Conservation (phyloP, 1,284 basidiomycete species). For the Pseudozyma sp. region DNA sequence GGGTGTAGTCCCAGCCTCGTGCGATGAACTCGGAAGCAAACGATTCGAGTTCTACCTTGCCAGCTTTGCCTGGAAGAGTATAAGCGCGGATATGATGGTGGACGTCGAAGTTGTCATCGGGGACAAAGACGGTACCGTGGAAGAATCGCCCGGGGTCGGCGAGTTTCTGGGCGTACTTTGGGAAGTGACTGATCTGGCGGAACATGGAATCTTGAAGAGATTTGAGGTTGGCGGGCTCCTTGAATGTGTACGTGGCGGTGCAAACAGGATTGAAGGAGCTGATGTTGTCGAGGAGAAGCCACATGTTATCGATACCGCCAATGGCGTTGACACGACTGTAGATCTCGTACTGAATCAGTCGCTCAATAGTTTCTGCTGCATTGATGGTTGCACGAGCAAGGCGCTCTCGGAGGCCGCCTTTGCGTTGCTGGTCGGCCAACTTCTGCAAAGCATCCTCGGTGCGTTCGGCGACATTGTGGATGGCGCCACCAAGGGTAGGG, state of each 20-base stretch:
- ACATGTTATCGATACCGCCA: constrained; percentile 60
- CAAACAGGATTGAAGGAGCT: constrained; percentile 64
- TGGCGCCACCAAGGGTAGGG: constrained; percentile 18
- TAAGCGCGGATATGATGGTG: constrained; percentile 43
- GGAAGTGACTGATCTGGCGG: constrained; percentile 53
- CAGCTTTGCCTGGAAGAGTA: constrained; percentile 47
- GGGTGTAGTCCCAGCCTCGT: constrained; percentile 56
- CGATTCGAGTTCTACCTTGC: constrained; percentile 55
- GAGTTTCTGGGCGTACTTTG: constrained; percentile 61
- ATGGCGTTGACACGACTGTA: constrained; percentile 46
- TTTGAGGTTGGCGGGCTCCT: constrained; percentile 32
- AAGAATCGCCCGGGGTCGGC: constrained; percentile 52
- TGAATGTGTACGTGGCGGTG: constrained; percentile 59
- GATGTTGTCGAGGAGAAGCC: constrained; percentile 51
- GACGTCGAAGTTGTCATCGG: constrained; percentile 52
- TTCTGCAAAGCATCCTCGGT: constrained; percentile 33
- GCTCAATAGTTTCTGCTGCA: constrained; percentile 26
- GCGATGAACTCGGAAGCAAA: constrained; percentile 60
- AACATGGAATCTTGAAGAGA: constrained; percentile 38
- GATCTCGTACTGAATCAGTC: constrained; percentile 37
- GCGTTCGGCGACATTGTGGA: constrained; percentile 46
- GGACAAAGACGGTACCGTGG: constrained; percentile 54
- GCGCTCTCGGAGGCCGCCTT: constrained; percentile 14
- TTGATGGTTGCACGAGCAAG: constrained; percentile 13
- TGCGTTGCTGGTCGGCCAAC: constrained; percentile 21